Evolutionary conservation across 495 filamentous ascomycete species (phyloP).

Genomic region (Neurospora sp.): DNA sequence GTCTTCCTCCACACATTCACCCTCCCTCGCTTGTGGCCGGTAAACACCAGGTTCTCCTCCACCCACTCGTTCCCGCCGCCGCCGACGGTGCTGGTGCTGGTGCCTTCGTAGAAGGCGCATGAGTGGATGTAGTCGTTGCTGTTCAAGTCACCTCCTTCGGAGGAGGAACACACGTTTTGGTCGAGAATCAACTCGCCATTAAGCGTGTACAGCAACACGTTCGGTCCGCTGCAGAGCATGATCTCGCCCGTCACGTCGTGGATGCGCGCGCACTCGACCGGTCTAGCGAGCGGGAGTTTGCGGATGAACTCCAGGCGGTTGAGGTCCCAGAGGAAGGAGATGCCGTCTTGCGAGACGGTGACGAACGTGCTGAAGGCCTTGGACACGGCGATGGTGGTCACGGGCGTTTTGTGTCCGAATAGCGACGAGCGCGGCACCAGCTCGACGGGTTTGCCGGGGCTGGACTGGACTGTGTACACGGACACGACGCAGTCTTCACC

Average conservation of each 20-base stretch:
- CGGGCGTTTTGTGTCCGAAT: slow-evolving; percentile 78
- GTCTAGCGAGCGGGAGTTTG: slow-evolving; percentile 45
- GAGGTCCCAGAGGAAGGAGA: slow-evolving; percentile 84
- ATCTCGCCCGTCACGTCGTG: slow-evolving; percentile 87
- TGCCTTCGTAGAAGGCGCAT: slow-evolving; percentile 88
- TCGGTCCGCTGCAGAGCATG: slow-evolving; percentile 65
- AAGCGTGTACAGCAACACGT: slow-evolving; percentile 72
- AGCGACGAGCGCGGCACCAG: slow-evolving; percentile 69
- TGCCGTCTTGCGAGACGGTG: slow-evolving; percentile 68
- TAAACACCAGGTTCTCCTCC: slow-evolving; percentile 76
- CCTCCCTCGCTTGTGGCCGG: slow-evolving; percentile 72
- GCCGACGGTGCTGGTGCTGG: not conserved
- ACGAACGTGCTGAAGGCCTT: slow-evolving; percentile 80
- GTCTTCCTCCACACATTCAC: slow-evolving; percentile 63
- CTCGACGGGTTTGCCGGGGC: slow-evolving; percentile 56
- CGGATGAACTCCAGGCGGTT: slow-evolving; percentile 82
- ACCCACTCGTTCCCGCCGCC: slow-evolving; percentile 75
- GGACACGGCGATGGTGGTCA: slow-evolving; percentile 72
- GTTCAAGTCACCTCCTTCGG: not conserved
- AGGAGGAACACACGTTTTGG: slow-evolving; percentile 59
- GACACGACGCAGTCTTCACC: slow-evolving; percentile 86
- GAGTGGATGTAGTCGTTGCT: slow-evolving; percentile 61
- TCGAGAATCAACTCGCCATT: slow-evolving; percentile 77
- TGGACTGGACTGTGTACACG: slow-evolving; percentile 57
- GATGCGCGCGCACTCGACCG: slow-evolving; percentile 64